Conservation (phyloP, 2,329 filamentous ascomycete species). For the Penicillium sp. region DNA sequence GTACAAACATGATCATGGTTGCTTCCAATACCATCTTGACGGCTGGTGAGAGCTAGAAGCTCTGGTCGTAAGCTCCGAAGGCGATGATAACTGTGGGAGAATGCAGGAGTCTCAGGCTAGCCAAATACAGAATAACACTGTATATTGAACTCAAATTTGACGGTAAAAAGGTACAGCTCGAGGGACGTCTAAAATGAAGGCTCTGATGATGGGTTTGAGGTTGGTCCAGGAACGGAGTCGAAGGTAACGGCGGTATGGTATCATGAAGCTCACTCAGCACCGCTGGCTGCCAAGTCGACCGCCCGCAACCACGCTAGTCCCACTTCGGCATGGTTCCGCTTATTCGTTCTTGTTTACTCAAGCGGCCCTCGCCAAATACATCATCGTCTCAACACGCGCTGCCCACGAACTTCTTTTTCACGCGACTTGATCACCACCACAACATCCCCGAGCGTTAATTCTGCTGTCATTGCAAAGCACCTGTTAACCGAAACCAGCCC, state of each 20-base stretch:
- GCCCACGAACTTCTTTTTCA: neutral
- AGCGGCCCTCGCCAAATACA: neutral
- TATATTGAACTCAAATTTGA: neutral
- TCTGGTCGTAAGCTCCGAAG: slow-evolving; percentile 8
- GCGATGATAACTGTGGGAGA: neutral
- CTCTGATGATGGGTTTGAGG: neutral
- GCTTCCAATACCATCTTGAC: slow-evolving; percentile 95
- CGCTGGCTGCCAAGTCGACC: slow-evolving; percentile 8
- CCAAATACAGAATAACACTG: neutral
- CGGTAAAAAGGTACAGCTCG: neutral
- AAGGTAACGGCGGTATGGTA: neutral
- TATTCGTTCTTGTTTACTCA: slow-evolving; percentile 8
- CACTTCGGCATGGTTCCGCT: neutral
- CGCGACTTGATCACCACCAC: slow-evolving; percentile 2
- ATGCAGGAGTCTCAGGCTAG: neutral
- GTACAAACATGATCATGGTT: slow-evolving; percentile 80
- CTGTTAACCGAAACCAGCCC: neutral
- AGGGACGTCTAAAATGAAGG: neutral
- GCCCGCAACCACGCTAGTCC: slow-evolving; percentile 6
- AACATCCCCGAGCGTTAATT: neutral
- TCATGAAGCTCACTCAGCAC: neutral
- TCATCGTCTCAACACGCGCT: slow-evolving; percentile 9
- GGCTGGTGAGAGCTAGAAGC: slow-evolving; percentile 24
- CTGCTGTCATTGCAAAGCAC: neutral
- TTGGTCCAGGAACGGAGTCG: neutral